Percentiles rank a stretch among this genome's conserved stretches.
These are phyloP conservation scores for Prunus davidiana DNA, from an alignment of 306 rosid species.

Conservation along the genomic window DNA sequence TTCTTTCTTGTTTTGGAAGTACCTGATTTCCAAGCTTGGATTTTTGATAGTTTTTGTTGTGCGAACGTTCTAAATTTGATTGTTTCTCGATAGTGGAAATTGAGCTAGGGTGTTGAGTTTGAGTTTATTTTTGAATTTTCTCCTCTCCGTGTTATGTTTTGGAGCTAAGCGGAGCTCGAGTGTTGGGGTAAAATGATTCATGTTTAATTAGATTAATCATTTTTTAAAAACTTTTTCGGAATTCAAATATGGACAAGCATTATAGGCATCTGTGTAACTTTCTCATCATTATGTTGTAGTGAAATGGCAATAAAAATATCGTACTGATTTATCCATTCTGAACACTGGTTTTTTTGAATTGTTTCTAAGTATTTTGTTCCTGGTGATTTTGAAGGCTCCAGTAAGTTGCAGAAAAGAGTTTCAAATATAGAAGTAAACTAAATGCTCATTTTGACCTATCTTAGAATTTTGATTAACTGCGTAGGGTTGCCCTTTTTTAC, in stretches of 20 bases:
- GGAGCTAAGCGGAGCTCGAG: constrained; percentile 4
- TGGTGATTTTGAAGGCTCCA: background rate
- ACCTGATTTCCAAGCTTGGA: background rate
- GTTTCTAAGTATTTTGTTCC: background rate
- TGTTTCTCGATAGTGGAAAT: background rate
- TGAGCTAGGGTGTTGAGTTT: constrained; percentile 1
- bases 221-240: background rate
- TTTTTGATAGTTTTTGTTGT: background rate
- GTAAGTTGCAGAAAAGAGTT: constrained; percentile 1
- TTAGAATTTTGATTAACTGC: background rate
- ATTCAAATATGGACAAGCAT: background rate
- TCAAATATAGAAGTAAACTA: background rate
- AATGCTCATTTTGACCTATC: background rate
- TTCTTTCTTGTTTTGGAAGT: background rate
- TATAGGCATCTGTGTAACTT: background rate
- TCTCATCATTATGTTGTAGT: background rate
- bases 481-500: background rate
- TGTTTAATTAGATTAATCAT: background rate
- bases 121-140: background rate
- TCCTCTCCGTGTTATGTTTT: background rate
- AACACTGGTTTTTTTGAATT: background rate
- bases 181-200: background rate
- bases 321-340: background rate
- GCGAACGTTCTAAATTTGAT: background rate
- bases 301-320: background rate